Evolutionary conservation across 2,329 filamentous ascomycete genomes (phyloP).

Genomic region (Pyricularia sp.): DNA sequence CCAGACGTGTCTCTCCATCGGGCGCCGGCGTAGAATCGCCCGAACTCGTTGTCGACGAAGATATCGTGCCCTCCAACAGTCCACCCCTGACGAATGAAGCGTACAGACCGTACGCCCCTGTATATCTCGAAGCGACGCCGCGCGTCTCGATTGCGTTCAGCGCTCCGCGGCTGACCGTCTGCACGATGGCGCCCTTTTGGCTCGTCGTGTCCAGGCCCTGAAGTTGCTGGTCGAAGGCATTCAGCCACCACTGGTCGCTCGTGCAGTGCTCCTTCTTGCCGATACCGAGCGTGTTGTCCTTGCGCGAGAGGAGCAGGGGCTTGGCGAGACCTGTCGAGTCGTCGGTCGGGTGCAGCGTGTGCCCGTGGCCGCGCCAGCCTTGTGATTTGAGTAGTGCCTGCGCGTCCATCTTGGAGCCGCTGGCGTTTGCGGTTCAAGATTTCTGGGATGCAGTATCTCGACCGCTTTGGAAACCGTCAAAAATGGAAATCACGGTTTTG

Average conservation of each 20-base stretch:
- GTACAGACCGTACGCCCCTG: constrained; percentile 59
- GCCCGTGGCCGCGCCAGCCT: constrained; percentile 83
- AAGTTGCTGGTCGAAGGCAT: constrained; percentile 84
- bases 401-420: constrained; percentile 59
- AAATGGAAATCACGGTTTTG: neutral
- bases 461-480: neutral
- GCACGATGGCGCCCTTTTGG: constrained; percentile 42
- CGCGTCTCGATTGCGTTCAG: constrained; percentile 44
- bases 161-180: constrained; percentile 43
- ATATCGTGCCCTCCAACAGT: constrained; percentile 61
- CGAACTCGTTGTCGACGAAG: constrained; percentile 7
- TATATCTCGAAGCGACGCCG: constrained; percentile 41
- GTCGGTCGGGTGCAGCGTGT: constrained; percentile 70
- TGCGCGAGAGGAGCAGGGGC: constrained; percentile 74
- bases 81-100: constrained; percentile 79
- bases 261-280: constrained; percentile 63
- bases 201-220: constrained; percentile 61
- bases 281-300: constrained; percentile 71
- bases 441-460: neutral
- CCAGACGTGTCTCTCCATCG: constrained; percentile 10
- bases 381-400: constrained; percentile 73
- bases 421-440: neutral
- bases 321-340: constrained; percentile 69
- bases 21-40: constrained; percentile 17
- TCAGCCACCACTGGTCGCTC: constrained; percentile 92